Evolutionary conservation across 768 basidiomycete species (phyloP).

Genomic region (Lentinus brumalis): DNA sequence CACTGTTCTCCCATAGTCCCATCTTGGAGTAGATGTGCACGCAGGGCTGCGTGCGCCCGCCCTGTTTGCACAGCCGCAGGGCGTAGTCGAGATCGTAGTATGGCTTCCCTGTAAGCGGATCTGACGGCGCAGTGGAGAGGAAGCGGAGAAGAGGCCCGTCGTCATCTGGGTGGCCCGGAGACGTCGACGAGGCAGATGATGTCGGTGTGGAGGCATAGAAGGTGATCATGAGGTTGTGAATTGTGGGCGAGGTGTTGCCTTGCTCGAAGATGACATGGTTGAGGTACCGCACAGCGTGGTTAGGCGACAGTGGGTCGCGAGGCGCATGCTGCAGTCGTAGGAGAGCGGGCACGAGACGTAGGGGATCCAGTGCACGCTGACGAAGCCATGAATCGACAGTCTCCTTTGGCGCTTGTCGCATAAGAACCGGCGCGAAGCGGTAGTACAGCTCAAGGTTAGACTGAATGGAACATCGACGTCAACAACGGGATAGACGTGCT

Average conservation of each 20-base stretch:
- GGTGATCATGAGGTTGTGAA: constrained; percentile 93
- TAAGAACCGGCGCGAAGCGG: constrained; percentile 85
- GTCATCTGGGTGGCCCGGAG: constrained; percentile 49
- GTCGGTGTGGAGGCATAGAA: constrained; percentile 67
- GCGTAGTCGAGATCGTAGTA: constrained; percentile 99
- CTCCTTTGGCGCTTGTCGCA: constrained; percentile 84
- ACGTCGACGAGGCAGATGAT: constrained; percentile 41
- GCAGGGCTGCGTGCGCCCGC: constrained; percentile 82
- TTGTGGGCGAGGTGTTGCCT: constrained; percentile 76
- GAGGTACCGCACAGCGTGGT: constrained; percentile 90
- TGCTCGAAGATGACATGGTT: constrained; percentile 82
- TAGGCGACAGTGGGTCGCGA: constrained; percentile 70
- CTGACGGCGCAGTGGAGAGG: constrained; percentile 76
- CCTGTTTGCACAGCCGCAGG: constrained; percentile 83
- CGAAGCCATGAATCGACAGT: constrained; percentile 93
- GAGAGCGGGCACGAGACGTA: constrained; percentile 86
- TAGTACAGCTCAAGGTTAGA: constrained; percentile 89
- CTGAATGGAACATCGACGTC: constrained; percentile 40
- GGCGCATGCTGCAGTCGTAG: constrained; percentile 76
- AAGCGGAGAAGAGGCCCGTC: constrained; percentile 83
- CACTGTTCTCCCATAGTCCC: constrained; percentile 95
- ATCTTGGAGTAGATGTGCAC: constrained; percentile 97
- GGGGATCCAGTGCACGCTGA: constrained; percentile 75
- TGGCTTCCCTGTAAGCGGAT: constrained; percentile 82
- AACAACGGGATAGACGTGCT: neutral